Evolutionary conservation across 805 yeast species (phyloP).

Genomic region (Ogataea paradorogensis): DNA sequence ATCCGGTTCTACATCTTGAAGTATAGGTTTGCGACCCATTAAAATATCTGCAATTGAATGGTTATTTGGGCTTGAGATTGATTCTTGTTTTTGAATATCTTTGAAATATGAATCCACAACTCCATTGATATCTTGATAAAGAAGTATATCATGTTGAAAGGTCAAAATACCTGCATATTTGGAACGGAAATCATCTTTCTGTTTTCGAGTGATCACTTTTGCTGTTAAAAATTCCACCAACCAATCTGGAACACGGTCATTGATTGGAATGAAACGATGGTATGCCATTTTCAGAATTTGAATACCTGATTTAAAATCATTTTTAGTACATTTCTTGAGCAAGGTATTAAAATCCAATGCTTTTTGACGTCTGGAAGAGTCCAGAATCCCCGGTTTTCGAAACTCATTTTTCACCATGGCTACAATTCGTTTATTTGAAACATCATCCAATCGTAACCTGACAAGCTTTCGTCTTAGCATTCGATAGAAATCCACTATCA

Average conservation of each 20-base stretch:
- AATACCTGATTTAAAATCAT: slow-evolving; percentile 8
- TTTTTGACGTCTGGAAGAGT: not conserved
- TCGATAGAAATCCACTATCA: slow-evolving; percentile 1
- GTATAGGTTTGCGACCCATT: slow-evolving; percentile 3
- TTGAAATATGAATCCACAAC: slow-evolving; percentile 8
- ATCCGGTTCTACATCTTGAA: not conserved
- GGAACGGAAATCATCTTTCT: slow-evolving; percentile 9
- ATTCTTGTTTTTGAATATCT: slow-evolving; percentile 5
- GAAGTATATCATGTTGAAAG: slow-evolving; percentile 7
- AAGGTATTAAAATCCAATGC: slow-evolving; percentile 1
- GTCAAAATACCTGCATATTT: slow-evolving; percentile 7
- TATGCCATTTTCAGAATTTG: slow-evolving; percentile 12
- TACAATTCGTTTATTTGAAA: slow-evolving; percentile 7
- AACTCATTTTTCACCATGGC: not conserved
- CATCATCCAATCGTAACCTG: slow-evolving; percentile 9
- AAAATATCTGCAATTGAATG: slow-evolving; percentile 4
- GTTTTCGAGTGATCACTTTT: slow-evolving; percentile 3
- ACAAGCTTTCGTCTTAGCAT: slow-evolving; percentile 8
- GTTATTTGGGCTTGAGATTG: slow-evolving; percentile 6
- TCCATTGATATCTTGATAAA: slow-evolving; percentile 1
- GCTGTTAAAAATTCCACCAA: slow-evolving; percentile 10
- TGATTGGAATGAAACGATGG: slow-evolving; percentile 3
- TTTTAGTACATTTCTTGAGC: slow-evolving; percentile 5
- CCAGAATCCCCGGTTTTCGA: no score
- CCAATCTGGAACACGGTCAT: slow-evolving; percentile 18